Percentiles rank a stretch among this genome's conserved stretches.
Conservation (phyloP, 2,329 filamentous ascomycete species). For the Diaporthe velutina region DNA sequence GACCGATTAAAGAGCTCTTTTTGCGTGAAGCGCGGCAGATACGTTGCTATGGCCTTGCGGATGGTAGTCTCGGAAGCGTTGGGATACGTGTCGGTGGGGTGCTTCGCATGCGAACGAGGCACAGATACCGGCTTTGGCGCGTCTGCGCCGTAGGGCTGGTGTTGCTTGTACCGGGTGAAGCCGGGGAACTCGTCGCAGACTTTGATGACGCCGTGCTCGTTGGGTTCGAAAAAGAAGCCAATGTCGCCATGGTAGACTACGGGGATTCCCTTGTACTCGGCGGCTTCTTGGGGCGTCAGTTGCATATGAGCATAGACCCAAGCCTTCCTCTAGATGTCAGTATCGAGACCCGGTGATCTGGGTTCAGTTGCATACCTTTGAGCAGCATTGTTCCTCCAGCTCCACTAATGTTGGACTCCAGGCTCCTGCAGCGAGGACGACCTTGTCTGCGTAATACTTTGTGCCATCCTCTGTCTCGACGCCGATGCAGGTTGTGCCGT, state of each 20-base stretch:
- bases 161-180: conserved; percentile 52
- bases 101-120: conserved; percentile 52
- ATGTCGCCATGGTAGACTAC: conserved; percentile 61
- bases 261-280: conserved; percentile 55
- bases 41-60: conserved; percentile 47
- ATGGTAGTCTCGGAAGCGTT: conserved; percentile 49
- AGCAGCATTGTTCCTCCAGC: conserved; percentile 53
- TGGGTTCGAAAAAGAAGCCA: conserved; percentile 64
- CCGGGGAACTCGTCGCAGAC: conserved; percentile 55
- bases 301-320: conserved; percentile 62
- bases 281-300: conserved; percentile 54
- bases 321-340: conserved; percentile 46
- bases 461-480: conserved; percentile 57
- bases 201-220: conserved; percentile 54
- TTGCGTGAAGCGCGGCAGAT: conserved; percentile 47
- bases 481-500: conserved; percentile 53
- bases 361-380: conserved; percentile 45
- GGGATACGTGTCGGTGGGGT: conserved; percentile 53
- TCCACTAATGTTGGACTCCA: conserved; percentile 53
- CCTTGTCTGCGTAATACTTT: conserved; percentile 57
- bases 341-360: neutral
- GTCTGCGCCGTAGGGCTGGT: conserved; percentile 50
- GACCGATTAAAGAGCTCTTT: conserved; percentile 49
- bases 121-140: conserved; percentile 48
- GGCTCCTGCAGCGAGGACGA: conserved; percentile 57